Conservation (phyloP, 2,329 filamentous ascomycete genomes). For the Colletotrichum salicis region DNA sequence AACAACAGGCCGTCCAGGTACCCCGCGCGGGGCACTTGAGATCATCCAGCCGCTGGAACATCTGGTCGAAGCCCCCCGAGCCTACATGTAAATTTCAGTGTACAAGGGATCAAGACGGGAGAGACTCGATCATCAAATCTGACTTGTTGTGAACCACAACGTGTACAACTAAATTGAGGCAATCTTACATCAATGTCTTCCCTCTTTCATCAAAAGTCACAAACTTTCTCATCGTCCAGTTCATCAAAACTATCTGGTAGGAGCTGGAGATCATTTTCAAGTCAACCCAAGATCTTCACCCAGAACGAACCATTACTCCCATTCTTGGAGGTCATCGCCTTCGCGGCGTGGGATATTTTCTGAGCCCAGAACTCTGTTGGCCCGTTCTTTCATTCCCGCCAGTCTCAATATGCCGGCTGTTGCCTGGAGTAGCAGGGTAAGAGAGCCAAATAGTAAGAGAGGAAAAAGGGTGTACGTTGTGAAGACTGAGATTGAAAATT, state of each 20-base stretch:
- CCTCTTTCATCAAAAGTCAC: too few species aligned
- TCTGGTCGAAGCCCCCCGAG: background rate
- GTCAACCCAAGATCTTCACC: background rate
- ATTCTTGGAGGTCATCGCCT: constrained; percentile 3
- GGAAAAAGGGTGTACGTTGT: constrained; percentile 50
- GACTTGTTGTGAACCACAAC: too few species aligned
- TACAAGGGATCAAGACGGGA: too few species aligned
- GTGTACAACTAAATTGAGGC: background rate
- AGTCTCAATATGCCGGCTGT: constrained; percentile 31
- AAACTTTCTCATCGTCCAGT: too few species aligned
- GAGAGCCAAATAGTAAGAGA: constrained; percentile 46
- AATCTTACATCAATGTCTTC: background rate
- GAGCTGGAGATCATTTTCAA: too few species aligned
- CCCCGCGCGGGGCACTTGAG: constrained; percentile 35
- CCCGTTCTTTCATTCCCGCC: constrained; percentile 9
- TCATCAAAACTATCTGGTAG: too few species aligned
- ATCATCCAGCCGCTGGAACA: background rate
- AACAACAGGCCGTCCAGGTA: background rate
- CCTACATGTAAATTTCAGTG: too few species aligned
- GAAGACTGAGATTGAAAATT: constrained; percentile 42
- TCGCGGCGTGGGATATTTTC: constrained; percentile 26
- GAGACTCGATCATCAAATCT: too few species aligned
- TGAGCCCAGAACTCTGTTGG: constrained; percentile 18
- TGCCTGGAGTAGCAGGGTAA: constrained; percentile 48
- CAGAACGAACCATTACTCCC: background rate